phyloP scores from a whole-genome alignment of 2,329 filamentous ascomycete genomes.

The Magnaporthiopsis poae region DNA sequence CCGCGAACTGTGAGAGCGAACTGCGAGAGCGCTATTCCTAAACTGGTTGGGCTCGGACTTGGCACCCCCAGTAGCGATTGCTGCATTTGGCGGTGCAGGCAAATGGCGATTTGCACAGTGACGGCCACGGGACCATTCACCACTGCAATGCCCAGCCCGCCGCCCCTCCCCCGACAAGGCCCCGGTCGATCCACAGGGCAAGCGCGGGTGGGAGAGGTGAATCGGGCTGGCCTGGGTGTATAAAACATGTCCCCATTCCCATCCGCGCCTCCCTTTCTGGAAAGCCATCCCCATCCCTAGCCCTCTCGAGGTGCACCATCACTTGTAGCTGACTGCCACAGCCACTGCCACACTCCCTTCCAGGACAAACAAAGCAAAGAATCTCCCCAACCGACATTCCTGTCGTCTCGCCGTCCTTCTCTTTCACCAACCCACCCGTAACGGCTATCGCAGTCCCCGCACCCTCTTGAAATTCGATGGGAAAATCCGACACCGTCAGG shows the following conservation, averaged over 20 bases:
- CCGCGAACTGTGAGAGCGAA: too few species aligned
- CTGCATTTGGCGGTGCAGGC: too few species aligned
- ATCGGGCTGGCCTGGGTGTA: neutral
- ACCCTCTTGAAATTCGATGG: conserved; percentile 9
- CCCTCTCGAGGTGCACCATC: conserved; percentile 1
- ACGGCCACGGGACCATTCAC: conserved; percentile 1
- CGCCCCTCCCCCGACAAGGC: too few species aligned
- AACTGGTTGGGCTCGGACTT: too few species aligned
- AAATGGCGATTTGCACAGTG: neutral
- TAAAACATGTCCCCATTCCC: conserved; percentile 4
- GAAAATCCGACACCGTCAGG: conserved; percentile 7
- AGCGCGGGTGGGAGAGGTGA: too few species aligned
- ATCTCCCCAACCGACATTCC: neutral
- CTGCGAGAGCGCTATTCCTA: too few species aligned
- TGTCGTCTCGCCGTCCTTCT: neutral
- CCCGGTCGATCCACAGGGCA: too few species aligned
- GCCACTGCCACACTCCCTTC: neutral
- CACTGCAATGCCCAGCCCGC: neutral
- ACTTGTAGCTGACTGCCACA: conserved; percentile 1
- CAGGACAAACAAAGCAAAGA: neutral
- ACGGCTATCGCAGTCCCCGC: too few species aligned
- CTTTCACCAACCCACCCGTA: neutral
- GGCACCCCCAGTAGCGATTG: too few species aligned
- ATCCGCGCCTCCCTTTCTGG: conserved; percentile 4
- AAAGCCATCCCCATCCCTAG: conserved; percentile 8